A percentile compares a stretch with the other conserved stretches of the same genome.
Conservation (phyloP, 495 filamentous ascomycete species). For the Podospora sp. region DNA sequence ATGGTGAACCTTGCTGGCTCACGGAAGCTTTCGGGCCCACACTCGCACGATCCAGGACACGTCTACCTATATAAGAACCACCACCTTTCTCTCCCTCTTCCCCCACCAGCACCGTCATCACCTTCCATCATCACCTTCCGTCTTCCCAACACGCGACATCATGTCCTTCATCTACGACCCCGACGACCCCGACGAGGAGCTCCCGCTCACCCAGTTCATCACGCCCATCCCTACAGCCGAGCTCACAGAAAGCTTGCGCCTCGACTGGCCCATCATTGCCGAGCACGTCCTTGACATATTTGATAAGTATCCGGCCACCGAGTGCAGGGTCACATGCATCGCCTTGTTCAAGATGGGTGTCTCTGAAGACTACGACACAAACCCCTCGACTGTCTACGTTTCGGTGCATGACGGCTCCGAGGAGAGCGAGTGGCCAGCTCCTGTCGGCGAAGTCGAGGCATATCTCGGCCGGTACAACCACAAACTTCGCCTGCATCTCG, state of each 20-base stretch:
- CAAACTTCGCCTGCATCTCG: conserved; percentile 11
- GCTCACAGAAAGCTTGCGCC: background rate
- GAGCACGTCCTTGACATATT: background rate
- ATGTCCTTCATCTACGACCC: no score
- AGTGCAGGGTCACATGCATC: background rate
- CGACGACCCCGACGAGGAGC: no score
- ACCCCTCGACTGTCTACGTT: conserved; percentile 7
- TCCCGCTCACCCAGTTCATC: background rate
- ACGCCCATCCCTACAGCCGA: background rate
- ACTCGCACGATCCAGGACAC: no score
- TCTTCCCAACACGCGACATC: no score
- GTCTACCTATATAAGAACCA: no score
- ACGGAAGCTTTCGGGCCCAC: no score
- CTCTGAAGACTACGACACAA: background rate
- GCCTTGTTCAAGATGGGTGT: background rate
- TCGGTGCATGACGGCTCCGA: conserved; percentile 10
- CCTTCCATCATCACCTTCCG: no score
- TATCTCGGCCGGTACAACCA: background rate
- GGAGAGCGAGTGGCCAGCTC: conserved; percentile 14
- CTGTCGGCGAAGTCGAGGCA: background rate
- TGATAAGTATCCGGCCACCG: background rate
- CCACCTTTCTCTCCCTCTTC: no score
- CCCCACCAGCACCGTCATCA: no score
- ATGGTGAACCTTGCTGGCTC: no score
- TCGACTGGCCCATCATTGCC: background rate